Base-by-base conservation (phyloP, 2,329 filamentous ascomycete genomes). In the Colletotrichum higginsianum region DNA sequence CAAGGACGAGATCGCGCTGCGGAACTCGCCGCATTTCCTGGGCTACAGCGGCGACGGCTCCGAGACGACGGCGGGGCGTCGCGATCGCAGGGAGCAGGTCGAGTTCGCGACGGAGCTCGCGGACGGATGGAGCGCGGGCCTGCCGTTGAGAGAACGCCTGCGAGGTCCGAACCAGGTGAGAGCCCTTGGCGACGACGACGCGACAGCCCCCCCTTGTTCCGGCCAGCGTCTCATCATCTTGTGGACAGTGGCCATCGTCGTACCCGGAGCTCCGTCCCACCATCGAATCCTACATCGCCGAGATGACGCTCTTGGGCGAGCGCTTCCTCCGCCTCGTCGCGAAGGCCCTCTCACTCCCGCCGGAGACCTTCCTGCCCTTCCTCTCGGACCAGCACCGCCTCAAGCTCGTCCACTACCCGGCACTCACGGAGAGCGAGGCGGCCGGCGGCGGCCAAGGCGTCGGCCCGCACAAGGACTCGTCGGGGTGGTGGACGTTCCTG, bases 401-500 rank as follows among this genome's bases (percentile, higher is more conserved):
- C 49, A 90, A 91, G 75, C 80, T 91, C 2, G 82, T 90, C 3
- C 85, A 84, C 64, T 90, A 91, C 65, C 87, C 87, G 0, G 75
- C 80, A 0, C 66, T 72, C 3, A 60, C 65, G 0, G 44, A 62
- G 3, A 16, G 44, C 0, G 71, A 75, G 12, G 53, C 66, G 2
- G 62, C 26, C 3, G 26, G 26, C 26, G 26, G 49, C 16, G 58
- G 75, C 3, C 88, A 91, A 78, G 89, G 89, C 1, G 88, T 91
- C 1, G 89, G 89, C 0, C 86, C 89, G 0, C 89, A 91, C 79
- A 91, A 91, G 75, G 88, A 90, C 77, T 90, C 86, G 0, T 90
- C 88, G 0, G 89, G 89, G 4, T 91, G 88, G 88, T 89, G 89
- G 82, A 91, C 90, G 0, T 91, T 92, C 73, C 84, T 92, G 4